These are phyloP conservation scores for Neonectria magnoliae DNA, from an alignment of 2,329 filamentous ascomycete genomes.

Conservation along the genomic window DNA sequence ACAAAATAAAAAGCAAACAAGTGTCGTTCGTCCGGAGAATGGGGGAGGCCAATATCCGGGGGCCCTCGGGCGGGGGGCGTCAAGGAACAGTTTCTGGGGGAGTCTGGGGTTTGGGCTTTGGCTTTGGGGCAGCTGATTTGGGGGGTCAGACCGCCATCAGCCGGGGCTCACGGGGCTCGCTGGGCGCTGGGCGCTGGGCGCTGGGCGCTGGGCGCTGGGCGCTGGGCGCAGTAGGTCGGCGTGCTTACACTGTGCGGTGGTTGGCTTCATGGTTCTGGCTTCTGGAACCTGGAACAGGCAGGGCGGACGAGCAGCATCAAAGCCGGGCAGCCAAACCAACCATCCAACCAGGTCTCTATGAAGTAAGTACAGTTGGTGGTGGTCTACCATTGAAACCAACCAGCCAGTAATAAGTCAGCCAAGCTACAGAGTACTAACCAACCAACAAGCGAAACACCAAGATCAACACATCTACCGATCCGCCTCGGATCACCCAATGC, in stretches of 20 bases:
- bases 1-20: slow-evolving; percentile 3
- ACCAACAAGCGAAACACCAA: slow-evolving; percentile 7
- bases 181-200: no score
- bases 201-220: no score
- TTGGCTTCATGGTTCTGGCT: neutral
- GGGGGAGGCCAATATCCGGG: neutral
- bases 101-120: slow-evolving; percentile 3
- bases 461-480: neutral
- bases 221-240: neutral
- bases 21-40: slow-evolving; percentile 1
- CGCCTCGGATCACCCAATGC: neutral
- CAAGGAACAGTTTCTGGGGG: neutral
- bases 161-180: neutral
- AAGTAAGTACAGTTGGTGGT: no score
- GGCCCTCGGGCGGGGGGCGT: neutral
- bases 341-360: neutral
- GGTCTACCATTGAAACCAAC: neutral
- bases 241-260: neutral
- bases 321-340: neutral
- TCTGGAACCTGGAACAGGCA: neutral
- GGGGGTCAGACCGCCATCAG: neutral
- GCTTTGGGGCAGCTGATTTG: neutral
- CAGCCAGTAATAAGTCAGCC: neutral
- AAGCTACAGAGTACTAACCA: neutral
- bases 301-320: neutral